Percentiles rank a stretch among this genome's conserved stretches.
Evolutionary conservation across 306 rosid species (phyloP).

Genomic region (Mimosa pudica): DNA sequence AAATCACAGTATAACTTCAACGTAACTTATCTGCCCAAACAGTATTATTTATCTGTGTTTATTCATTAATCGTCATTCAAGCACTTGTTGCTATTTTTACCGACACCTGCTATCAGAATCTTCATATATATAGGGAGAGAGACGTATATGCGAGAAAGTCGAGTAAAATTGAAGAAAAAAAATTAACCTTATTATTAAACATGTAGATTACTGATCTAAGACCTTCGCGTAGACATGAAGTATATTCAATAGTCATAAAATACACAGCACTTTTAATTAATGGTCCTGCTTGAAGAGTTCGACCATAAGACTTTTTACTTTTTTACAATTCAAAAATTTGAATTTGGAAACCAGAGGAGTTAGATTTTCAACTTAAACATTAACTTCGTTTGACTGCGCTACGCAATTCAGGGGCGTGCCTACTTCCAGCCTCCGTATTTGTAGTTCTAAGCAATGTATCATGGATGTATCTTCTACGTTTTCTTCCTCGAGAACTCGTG

Average conservation of each 20-base stretch:
- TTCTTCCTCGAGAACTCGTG: not conserved
- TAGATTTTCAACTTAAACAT: conserved; percentile 2
- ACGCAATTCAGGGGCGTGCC: not conserved
- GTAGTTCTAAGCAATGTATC: no score
- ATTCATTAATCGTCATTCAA: not conserved
- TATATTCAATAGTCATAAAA: not conserved
- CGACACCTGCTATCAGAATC: not conserved
- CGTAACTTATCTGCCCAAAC: not conserved
- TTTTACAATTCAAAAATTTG: not conserved
- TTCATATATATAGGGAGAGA: not conserved
- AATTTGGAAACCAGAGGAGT: not conserved
- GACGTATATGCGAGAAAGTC: not conserved
- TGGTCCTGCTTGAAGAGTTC: not conserved
- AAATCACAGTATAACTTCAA: not conserved
- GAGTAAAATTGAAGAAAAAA: not conserved
- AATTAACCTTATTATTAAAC: not conserved
- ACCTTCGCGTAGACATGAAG: not conserved
- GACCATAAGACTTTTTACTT: not conserved
- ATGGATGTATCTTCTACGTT: no score
- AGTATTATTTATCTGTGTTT: not conserved
- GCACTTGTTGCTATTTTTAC: not conserved
- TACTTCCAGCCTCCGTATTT: not conserved
- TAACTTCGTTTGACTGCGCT: not conserved
- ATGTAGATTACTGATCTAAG: not conserved
- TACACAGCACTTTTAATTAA: not conserved